A percentile compares a stretch with the other conserved stretches of the same genome.
Evolutionary conservation across 371 early-diverging fungal genomes (phyloP).

Genomic region (Mucor sp.): DNA sequence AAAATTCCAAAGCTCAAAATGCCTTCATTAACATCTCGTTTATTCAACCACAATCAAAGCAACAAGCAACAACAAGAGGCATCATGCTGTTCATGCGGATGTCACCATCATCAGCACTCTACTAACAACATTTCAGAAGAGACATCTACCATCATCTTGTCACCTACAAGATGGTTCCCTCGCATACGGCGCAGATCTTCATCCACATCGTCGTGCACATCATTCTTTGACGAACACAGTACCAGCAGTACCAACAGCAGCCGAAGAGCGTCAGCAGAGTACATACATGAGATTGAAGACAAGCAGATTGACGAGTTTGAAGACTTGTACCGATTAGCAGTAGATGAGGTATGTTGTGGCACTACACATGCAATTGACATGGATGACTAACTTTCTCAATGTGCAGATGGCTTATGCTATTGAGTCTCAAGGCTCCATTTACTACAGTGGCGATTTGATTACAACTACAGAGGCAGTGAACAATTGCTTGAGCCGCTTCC

Average conservation of each 20-base stretch:
- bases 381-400: no score
- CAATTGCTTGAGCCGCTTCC: conserved; percentile 20
- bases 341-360: conserved; percentile 26
- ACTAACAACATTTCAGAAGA: neutral
- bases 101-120: conserved; percentile 3
- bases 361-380: neutral
- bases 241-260: neutral
- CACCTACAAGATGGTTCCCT: conserved; percentile 27
- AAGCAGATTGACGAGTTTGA: conserved; percentile 19
- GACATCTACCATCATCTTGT: conserved; percentile 4
- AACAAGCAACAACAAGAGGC: conserved; percentile 1
- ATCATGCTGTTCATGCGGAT: conserved; percentile 18
- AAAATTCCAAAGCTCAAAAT: neutral
- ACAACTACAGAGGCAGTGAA: conserved; percentile 26
- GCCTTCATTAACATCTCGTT: conserved; percentile 14
- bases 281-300: conserved; percentile 8
- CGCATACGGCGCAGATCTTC: conserved; percentile 28
- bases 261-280: neutral
- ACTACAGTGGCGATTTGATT: conserved; percentile 27
- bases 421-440: conserved; percentile 36
- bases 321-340: conserved; percentile 13
- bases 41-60: conserved; percentile 6
- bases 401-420: conserved; percentile 23
- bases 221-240: neutral
- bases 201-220: conserved; percentile 8